Percentiles rank a stretch among this genome's conserved stretches.
phyloP scores from a whole-genome alignment of 345 rosid genomes.

The Euphorbia peplus region DNA sequence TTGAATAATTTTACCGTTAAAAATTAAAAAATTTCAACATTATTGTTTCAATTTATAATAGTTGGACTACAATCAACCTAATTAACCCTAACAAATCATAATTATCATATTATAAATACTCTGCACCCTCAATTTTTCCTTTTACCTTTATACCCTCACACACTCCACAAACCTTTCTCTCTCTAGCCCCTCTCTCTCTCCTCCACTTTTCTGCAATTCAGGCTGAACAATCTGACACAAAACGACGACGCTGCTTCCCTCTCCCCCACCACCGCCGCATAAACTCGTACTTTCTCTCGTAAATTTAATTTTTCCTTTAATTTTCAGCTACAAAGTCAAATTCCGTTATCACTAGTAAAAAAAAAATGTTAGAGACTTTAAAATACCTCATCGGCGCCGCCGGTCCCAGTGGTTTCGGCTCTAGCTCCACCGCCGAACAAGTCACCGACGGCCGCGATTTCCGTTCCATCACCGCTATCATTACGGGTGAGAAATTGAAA shows the following conservation, averaged over 20 bases:
- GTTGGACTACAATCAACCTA: too few relatives aligned
- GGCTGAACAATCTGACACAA: slow-evolving; percentile 38
- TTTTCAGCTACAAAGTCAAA: background rate
- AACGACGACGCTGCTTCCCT: slow-evolving; percentile 4
- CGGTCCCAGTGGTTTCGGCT: slow-evolving; percentile 82
- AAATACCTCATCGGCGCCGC: slow-evolving; percentile 73
- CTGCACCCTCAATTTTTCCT: background rate
- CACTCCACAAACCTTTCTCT: background rate
- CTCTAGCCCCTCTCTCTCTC: background rate
- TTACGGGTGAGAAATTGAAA: slow-evolving; percentile 55
- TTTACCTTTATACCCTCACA: background rate
- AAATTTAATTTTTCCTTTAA: background rate
- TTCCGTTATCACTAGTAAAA: background rate
- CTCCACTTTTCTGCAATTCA: background rate
- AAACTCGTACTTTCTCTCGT: slow-evolving; percentile 4
- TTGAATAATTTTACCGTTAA: too few relatives aligned
- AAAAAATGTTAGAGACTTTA: slow-evolving; percentile 61
- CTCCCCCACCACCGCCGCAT: background rate
- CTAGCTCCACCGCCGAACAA: slow-evolving; percentile 84
- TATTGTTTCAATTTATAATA: too few relatives aligned
- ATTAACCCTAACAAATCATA: too few relatives aligned
- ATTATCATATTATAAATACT: slow-evolving; percentile 3
- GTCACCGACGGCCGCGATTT: slow-evolving; percentile 66
- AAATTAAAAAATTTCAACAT: too few relatives aligned
- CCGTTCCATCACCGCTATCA: slow-evolving; percentile 64